Evolutionary conservation across 108 stramenopile genomes (phyloP).

Genomic region (Cyclotella kingstonii): DNA sequence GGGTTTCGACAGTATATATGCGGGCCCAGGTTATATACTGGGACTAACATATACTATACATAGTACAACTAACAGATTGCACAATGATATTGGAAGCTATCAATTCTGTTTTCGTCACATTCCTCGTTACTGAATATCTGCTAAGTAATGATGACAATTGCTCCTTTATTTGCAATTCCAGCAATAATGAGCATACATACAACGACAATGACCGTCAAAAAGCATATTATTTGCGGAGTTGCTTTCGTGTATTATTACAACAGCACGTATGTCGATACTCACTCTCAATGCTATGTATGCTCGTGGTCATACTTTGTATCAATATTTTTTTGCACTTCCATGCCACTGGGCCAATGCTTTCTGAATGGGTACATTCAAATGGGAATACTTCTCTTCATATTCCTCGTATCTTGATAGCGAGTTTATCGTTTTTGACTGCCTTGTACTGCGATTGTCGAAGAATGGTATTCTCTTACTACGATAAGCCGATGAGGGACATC

Average conservation of each 20-base stretch:
- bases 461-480: neutral
- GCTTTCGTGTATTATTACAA: neutral
- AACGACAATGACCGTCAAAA: neutral
- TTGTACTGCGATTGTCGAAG: slow-evolving; percentile 68
- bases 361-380: slow-evolving; percentile 19
- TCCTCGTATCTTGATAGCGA: slow-evolving; percentile 63
- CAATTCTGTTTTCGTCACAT: slow-evolving; percentile 81
- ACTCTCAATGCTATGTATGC: slow-evolving; percentile 6
- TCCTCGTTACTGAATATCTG: slow-evolving; percentile 68
- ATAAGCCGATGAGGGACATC: neutral
- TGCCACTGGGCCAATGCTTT: slow-evolving; percentile 24
- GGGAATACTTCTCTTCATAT: slow-evolving; percentile 40
- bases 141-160: slow-evolving; percentile 15
- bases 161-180: neutral
- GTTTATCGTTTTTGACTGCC: slow-evolving; percentile 50
- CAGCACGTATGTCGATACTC: neutral
- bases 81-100: slow-evolving; percentile 68
- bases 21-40: too few species aligned
- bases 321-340: slow-evolving; percentile 63
- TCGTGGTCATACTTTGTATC: slow-evolving; percentile 32
- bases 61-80: too few species aligned
- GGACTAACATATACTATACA: too few species aligned
- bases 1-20: too few species aligned
- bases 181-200: slow-evolving; percentile 7
- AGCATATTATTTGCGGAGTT: neutral